These are phyloP conservation scores for Acanthamoeba sp. DNA, from an alignment of 208 protist genomes.

Conservation along the genomic window DNA sequence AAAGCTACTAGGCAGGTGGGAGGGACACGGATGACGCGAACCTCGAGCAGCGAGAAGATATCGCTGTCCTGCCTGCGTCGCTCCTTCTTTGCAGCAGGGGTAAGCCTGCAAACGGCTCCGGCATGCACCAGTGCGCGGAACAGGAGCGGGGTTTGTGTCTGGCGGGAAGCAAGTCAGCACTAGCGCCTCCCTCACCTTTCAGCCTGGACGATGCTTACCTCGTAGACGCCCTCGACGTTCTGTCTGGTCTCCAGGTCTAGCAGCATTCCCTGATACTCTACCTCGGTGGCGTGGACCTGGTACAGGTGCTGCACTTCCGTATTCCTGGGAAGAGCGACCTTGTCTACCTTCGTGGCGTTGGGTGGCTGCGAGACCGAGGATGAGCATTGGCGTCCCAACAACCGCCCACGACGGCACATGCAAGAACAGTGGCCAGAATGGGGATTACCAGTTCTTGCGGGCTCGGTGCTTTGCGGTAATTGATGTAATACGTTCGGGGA, in stretches of 20 bases:
- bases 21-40: too few species aligned
- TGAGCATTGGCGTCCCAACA: not conserved
- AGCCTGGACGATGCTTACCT: not conserved
- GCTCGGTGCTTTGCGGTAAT: conserved; percentile 47
- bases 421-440: not conserved
- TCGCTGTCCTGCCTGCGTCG: conserved; percentile 21
- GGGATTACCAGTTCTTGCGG: conserved; percentile 26
- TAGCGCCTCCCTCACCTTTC: too few species aligned
- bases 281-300: conserved; percentile 43
- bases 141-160: conserved; percentile 50
- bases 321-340: conserved; percentile 25
- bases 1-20: too few species aligned
- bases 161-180: not conserved
- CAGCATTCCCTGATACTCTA: conserved; percentile 60
- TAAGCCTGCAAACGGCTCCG: conserved; percentile 3
- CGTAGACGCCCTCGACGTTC: conserved; percentile 55
- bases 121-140: conserved; percentile 62
- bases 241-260: conserved; percentile 14
- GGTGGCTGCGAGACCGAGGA: not conserved
- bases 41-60: conserved; percentile 64
- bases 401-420: not conserved
- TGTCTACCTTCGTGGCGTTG: conserved; percentile 27
- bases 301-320: conserved; percentile 56
- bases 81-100: not conserved
- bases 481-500: conserved; percentile 72